These are phyloP conservation scores for Jimgerdemannia flammicorona DNA, from an alignment of 192 early-diverging fungal species.

Conservation along the genomic window DNA sequence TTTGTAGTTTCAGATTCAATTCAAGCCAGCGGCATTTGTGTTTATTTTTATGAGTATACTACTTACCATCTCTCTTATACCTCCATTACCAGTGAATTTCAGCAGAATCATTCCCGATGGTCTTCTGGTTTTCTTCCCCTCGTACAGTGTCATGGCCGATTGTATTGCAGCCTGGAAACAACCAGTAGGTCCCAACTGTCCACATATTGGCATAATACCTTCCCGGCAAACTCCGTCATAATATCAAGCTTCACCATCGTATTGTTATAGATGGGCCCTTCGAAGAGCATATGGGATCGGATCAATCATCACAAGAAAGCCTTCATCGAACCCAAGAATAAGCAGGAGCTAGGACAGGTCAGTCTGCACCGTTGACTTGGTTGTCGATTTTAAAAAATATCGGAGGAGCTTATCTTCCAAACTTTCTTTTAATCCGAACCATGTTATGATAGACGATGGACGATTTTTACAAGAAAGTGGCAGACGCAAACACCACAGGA, in stretches of 20 bases:
- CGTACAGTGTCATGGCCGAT: constrained; percentile 37
- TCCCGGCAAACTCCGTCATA: neutral
- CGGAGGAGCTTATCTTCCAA: constrained; percentile 7
- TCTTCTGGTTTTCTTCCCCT: constrained; percentile 51
- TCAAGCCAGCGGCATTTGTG: no score
- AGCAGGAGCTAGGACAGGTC: constrained; percentile 20
- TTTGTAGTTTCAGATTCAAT: neutral
- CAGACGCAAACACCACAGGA: constrained; percentile 27
- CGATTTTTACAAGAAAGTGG: constrained; percentile 39
- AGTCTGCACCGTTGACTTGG: no score
- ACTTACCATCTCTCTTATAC: neutral
- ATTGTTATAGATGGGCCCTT: neutral
- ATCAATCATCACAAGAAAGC: constrained; percentile 33
- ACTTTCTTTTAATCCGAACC: neutral
- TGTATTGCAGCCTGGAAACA: constrained; percentile 35
- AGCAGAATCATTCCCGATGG: constrained; percentile 43
- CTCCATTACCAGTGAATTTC: constrained; percentile 28
- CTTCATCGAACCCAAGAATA: constrained; percentile 46
- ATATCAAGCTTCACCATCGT: neutral
- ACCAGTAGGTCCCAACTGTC: no score
- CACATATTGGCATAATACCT: constrained; percentile 5
- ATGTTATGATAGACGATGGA: constrained; percentile 35
- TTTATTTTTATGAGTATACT: no score
- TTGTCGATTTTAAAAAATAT: constrained; percentile 26
- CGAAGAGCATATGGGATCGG: constrained; percentile 28